These are phyloP conservation scores for Phytophthora fragariaefolia DNA, from an alignment of 352 stramenopile genomes.

Conservation along the genomic window DNA sequence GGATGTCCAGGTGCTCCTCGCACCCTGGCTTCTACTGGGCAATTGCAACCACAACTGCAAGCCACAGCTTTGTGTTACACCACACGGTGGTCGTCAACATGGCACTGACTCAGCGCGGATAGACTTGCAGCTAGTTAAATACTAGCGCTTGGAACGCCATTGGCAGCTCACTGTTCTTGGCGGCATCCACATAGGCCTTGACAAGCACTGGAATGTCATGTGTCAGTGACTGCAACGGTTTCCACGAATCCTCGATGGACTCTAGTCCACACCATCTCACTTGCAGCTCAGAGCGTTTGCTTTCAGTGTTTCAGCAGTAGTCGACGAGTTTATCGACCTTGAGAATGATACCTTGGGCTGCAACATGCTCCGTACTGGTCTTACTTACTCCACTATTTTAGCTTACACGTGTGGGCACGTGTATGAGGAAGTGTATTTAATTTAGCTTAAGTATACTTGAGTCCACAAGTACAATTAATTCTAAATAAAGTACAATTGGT, in stretches of 20 bases:
- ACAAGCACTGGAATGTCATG: not conserved
- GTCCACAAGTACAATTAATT: too few relatives aligned
- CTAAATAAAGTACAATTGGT: too few relatives aligned
- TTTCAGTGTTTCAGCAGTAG: too few relatives aligned
- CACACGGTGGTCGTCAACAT: not conserved
- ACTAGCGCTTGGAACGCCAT: not conserved
- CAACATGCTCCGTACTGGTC: too few relatives aligned
- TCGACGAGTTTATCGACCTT: too few relatives aligned
- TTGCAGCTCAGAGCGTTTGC: constrained; percentile 5
- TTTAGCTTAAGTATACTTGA: too few relatives aligned
- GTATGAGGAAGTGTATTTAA: too few relatives aligned
- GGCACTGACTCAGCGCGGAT: not conserved
- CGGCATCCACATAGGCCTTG: not conserved
- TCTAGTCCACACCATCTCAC: constrained; percentile 16
- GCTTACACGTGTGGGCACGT: too few relatives aligned
- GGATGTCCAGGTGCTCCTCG: not conserved
- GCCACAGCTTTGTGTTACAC: too few relatives aligned
- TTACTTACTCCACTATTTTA: too few relatives aligned
- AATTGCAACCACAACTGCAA: not conserved
- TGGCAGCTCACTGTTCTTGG: not conserved
- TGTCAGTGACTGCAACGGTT: not conserved
- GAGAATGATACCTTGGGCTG: too few relatives aligned
- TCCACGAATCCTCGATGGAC: constrained; percentile 15
- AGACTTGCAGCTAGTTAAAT: not conserved
- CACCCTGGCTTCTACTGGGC: not conserved